A percentile compares a stretch with the other conserved stretches of the same genome.
Conservation (phyloP, 2,329 filamentous ascomycete species). For the Fusarium beomiforme region DNA sequence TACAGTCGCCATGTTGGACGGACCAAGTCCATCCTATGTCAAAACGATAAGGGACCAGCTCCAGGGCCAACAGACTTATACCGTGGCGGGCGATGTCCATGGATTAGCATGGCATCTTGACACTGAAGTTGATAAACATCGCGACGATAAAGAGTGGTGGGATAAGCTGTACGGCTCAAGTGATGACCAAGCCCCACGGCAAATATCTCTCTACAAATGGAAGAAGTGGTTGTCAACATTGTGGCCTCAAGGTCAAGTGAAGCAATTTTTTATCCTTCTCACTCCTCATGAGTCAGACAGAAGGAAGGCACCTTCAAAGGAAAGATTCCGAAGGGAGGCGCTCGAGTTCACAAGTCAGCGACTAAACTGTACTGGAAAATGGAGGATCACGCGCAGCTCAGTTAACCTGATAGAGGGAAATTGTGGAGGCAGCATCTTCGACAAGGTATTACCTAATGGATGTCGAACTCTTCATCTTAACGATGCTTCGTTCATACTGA, state of each 20-base stretch:
- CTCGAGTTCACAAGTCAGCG: neutral
- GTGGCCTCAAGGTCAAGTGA: neutral
- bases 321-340: neutral
- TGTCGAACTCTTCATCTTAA: neutral
- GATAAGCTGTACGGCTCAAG: neutral
- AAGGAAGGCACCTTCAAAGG: neutral
- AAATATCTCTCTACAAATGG: neutral
- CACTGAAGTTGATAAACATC: neutral
- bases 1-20: neutral
- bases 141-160: neutral
- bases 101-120: neutral
- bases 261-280: neutral
- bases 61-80: neutral
- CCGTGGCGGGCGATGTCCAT: neutral
- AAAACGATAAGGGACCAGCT: neutral
- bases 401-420: neutral
- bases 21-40: neutral
- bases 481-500: neutral
- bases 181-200: neutral
- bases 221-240: neutral
- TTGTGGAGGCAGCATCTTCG: accelerated
- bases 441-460: accelerated
- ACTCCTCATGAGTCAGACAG: neutral
- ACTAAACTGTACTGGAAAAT: neutral
- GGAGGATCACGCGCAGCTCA: neutral